Conservation (phyloP, 177 flowering plant species). For the Tripterygium wilfordii region DNA sequence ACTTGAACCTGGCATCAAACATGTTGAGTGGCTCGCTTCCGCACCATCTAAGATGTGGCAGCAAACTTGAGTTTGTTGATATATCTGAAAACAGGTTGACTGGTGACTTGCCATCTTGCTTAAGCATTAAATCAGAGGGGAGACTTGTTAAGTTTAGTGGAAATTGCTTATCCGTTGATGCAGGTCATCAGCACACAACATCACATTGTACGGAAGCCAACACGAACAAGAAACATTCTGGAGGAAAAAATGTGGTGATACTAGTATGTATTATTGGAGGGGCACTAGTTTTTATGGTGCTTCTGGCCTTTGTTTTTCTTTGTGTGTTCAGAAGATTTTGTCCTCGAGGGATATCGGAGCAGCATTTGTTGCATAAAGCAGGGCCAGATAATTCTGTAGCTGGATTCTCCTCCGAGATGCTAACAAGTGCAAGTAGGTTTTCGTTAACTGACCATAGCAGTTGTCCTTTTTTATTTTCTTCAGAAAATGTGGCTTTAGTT, state of each 20-base stretch:
- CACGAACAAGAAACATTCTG: constrained; percentile 12
- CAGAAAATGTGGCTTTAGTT: too few species aligned
- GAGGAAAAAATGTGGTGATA: constrained; percentile 18
- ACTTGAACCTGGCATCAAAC: constrained; percentile 40
- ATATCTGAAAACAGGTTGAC: constrained; percentile 33
- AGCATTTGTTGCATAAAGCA: constrained; percentile 47
- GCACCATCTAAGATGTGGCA: constrained; percentile 24
- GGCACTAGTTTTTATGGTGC: constrained; percentile 18
- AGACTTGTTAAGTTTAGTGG: constrained; percentile 26
- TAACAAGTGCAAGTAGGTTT: constrained; percentile 67
- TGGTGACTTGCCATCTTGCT: constrained; percentile 38
- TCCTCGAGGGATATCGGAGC: constrained; percentile 30
- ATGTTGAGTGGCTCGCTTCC: constrained; percentile 39
- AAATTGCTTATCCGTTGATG: constrained; percentile 18
- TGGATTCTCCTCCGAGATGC: constrained; percentile 60
- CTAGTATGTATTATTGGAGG: constrained; percentile 43
- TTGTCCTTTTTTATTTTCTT: too few species aligned
- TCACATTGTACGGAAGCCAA: constrained; percentile 36
- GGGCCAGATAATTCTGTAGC: constrained; percentile 37
- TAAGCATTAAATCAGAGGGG: constrained; percentile 16
- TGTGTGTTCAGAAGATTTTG: constrained; percentile 37
- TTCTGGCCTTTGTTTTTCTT: constrained; percentile 33
- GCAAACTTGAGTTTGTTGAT: constrained; percentile 32
- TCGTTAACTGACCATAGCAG: too few species aligned
- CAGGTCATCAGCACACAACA: constrained; percentile 39